Percentiles rank a stretch among this genome's conserved stretches.
phyloP scores from a whole-genome alignment of 345 rosid species.

The Abelmoschus esculentus region DNA sequence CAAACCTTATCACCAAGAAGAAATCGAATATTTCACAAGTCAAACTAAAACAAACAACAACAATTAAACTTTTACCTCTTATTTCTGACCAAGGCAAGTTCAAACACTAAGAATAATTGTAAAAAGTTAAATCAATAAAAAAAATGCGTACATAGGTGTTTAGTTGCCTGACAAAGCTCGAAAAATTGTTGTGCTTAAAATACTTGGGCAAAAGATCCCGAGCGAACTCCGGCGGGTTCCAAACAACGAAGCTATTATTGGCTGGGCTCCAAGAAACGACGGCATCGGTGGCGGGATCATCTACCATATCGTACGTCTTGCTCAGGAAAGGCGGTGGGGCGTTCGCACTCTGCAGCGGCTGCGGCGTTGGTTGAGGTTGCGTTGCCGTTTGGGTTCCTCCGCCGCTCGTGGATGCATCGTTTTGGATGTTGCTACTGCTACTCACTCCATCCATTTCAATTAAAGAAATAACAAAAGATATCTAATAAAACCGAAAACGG shows the following conservation, averaged over 20 bases:
- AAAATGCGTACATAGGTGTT: constrained; percentile 58
- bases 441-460: constrained; percentile 27
- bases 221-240: constrained; percentile 84
- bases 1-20: background rate
- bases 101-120: background rate
- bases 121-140: background rate
- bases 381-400: constrained; percentile 3
- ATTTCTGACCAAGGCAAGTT: no score
- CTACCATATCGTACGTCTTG: constrained; percentile 93
- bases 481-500: background rate
- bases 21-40: background rate
- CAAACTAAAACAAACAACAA: background rate
- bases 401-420: constrained; percentile 22
- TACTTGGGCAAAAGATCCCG: constrained; percentile 71
- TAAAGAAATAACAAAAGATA: background rate
- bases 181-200: constrained; percentile 89
- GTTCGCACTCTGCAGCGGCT: constrained; percentile 37
- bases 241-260: constrained; percentile 77
- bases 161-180: constrained; percentile 85
- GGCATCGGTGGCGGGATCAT: constrained; percentile 67
- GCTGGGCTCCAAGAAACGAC: constrained; percentile 75
- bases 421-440: constrained; percentile 17
- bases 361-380: constrained; percentile 13
- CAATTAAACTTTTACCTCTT: no score
- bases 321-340: constrained; percentile 79